Evolutionary conservation across 2,329 filamentous ascomycete genomes (phyloP).

Genomic region (Triangularia verruculosa): DNA sequence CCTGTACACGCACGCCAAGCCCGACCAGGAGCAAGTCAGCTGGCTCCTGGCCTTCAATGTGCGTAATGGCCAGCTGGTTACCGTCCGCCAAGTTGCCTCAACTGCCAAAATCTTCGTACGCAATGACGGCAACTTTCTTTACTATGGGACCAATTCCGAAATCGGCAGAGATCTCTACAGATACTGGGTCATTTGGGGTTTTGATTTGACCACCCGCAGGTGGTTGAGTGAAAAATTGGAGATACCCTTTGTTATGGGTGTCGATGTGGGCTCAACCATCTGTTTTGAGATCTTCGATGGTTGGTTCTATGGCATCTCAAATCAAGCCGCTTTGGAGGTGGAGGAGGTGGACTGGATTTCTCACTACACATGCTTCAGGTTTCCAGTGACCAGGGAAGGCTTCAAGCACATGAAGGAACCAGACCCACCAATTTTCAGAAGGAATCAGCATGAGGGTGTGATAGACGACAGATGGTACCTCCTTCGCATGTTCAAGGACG

Average conservation of each 20-base stretch:
- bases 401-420: slow-evolving; percentile 39
- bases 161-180: slow-evolving; percentile 51
- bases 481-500: slow-evolving; percentile 59
- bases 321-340: slow-evolving; percentile 57
- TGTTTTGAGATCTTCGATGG: slow-evolving; percentile 67
- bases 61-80: slow-evolving; percentile 38
- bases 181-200: slow-evolving; percentile 61
- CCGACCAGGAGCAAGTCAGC: slow-evolving; percentile 27
- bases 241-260: slow-evolving; percentile 58
- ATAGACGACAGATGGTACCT: slow-evolving; percentile 74
- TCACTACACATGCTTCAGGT: slow-evolving; percentile 65
- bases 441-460: slow-evolving; percentile 65
- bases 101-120: slow-evolving; percentile 63
- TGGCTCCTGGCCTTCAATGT: slow-evolving; percentile 55
- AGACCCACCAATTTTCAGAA: slow-evolving; percentile 58
- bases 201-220: slow-evolving; percentile 41
- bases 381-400: slow-evolving; percentile 52
- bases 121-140: slow-evolving; percentile 59
- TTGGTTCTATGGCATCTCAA: slow-evolving; percentile 69
- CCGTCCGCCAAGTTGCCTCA: slow-evolving; percentile 42
- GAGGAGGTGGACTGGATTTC: slow-evolving; percentile 66
- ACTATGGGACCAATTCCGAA: slow-evolving; percentile 63
- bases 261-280: slow-evolving; percentile 63
- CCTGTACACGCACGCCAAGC: slow-evolving; percentile 46
- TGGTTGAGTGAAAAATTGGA: slow-evolving; percentile 47